Evolutionary conservation across 2,329 filamentous ascomycete species (phyloP).

Genomic region (Phyllosticta paracitricarpa): DNA sequence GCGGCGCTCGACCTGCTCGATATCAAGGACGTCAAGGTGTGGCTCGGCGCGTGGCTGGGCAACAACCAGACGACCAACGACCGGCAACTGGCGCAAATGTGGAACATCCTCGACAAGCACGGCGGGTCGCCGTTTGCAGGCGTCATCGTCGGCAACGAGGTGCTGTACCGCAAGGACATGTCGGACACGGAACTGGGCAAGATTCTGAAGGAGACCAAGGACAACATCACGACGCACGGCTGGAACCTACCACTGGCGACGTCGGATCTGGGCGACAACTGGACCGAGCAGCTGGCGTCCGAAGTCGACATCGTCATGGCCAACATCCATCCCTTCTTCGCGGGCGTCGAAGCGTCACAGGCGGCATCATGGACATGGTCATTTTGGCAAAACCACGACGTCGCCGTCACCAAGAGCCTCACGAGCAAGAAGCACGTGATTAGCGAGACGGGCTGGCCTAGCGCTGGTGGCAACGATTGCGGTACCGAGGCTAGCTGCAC

Average conservation of each 20-base stretch:
- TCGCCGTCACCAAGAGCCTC: slow-evolving; percentile 49
- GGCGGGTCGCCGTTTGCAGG: slow-evolving; percentile 50
- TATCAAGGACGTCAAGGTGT: slow-evolving; percentile 71
- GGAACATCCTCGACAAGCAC: slow-evolving; percentile 65
- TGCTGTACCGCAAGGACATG: slow-evolving; percentile 55
- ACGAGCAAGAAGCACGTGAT: slow-evolving; percentile 61
- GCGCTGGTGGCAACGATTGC: slow-evolving; percentile 69
- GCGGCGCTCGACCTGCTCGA: slow-evolving; percentile 68
- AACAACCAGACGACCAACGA: slow-evolving; percentile 71
- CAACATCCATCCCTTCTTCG: slow-evolving; percentile 95
- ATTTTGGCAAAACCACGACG: slow-evolving; percentile 70
- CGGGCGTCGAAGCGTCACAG: slow-evolving; percentile 56
- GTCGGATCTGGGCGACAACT: slow-evolving; percentile 81
- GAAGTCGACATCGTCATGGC: slow-evolving; percentile 85
- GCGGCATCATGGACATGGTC: slow-evolving; percentile 71
- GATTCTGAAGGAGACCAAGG: slow-evolving; percentile 57
- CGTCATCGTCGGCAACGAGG: slow-evolving; percentile 55
- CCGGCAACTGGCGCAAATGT: slow-evolving; percentile 76
- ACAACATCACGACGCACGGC: slow-evolving; percentile 58
- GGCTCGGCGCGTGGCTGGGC: slow-evolving; percentile 92
- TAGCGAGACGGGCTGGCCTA: slow-evolving; percentile 87
- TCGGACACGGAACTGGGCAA: slow-evolving; percentile 52
- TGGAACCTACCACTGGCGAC: slow-evolving; percentile 66
- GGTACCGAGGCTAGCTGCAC: slow-evolving; percentile 50
- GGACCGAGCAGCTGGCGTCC: slow-evolving; percentile 58